Percentiles rank a stretch among this genome's conserved stretches.
These are phyloP conservation scores for Agrocybe pediades DNA, from an alignment of 768 basidiomycete species.

Conservation along the genomic window DNA sequence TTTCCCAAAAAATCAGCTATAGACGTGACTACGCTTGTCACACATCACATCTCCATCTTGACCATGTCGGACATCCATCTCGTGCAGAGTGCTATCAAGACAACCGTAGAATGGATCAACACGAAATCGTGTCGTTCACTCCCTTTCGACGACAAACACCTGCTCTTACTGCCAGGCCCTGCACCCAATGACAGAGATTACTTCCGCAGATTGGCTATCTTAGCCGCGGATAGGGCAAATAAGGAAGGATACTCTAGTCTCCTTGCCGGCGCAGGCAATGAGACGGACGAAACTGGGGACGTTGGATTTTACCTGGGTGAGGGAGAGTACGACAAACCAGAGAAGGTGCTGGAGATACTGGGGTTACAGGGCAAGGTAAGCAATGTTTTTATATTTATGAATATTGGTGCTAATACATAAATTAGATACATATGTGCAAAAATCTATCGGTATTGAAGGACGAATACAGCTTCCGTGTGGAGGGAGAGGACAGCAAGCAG, in stretches of 20 bases:
- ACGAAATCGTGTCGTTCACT: background rate
- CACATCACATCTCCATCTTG: constrained; percentile 3
- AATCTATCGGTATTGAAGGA: constrained; percentile 7
- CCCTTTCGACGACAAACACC: constrained; percentile 11
- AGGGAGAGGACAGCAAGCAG: constrained; percentile 11
- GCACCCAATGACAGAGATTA: constrained; percentile 11
- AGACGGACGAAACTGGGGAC: constrained; percentile 59
- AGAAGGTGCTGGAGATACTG: constrained; percentile 20
- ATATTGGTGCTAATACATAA: constrained; percentile 6
- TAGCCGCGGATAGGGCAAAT: constrained; percentile 40
- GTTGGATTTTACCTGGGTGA: constrained; percentile 53
- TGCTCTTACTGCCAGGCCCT: constrained; percentile 16
- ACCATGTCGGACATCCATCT: constrained; percentile 7
- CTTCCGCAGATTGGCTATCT: constrained; percentile 35
- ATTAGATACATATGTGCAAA: constrained; percentile 4
- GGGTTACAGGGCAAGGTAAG: constrained; percentile 15
- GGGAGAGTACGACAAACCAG: constrained; percentile 32
- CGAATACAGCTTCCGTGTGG: constrained; percentile 16
- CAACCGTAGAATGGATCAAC: constrained; percentile 10
- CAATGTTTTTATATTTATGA: background rate
- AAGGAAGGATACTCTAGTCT: constrained; percentile 50
- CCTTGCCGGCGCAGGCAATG: constrained; percentile 52
- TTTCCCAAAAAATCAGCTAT: background rate
- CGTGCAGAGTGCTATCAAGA: constrained; percentile 10
- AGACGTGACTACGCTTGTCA: constrained; percentile 8